Conservation (phyloP, 148 eudicot genomes). For the Pouteria glomerata region DNA sequence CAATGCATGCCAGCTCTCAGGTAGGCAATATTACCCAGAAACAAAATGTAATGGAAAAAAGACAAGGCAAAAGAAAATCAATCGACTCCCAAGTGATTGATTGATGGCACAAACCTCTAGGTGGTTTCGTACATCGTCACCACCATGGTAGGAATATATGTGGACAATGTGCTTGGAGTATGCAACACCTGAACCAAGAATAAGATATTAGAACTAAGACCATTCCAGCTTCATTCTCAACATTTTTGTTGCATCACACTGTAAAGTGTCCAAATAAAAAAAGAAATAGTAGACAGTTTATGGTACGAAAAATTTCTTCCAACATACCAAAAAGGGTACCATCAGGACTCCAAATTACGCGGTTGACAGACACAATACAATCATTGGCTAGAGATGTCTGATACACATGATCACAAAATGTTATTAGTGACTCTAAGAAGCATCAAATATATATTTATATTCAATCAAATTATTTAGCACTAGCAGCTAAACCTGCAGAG, state of each 20-base stretch:
- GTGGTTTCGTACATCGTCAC: constrained; percentile 66
- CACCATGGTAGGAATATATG: constrained; percentile 61
- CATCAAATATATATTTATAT: not conserved
- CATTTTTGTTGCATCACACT: not conserved
- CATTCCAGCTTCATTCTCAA: constrained; percentile 5
- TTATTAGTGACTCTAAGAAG: not conserved
- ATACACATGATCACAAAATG: constrained; percentile 8
- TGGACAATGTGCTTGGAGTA: constrained; percentile 91
- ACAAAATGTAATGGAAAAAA: not conserved
- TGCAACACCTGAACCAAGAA: constrained; percentile 64
- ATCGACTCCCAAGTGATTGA: not conserved
- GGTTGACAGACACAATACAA: constrained; percentile 57
- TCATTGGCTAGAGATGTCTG: constrained; percentile 62
- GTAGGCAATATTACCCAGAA: not conserved
- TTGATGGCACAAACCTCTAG: constrained; percentile 58
- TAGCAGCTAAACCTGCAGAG: constrained; percentile 50
- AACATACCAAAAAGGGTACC: constrained; percentile 63
- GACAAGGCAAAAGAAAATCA: not conserved
- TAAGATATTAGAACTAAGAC: constrained; percentile 7
- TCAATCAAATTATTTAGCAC: not conserved
- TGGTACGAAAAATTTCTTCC: not conserved
- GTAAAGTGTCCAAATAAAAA: not conserved
- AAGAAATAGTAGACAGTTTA: not conserved
- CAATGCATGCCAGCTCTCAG: not conserved
- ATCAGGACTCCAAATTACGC: constrained; percentile 82